These are phyloP conservation scores for Immersiporthe knoxdaviesiana DNA, from an alignment of 2,329 filamentous ascomycete species.

Conservation along the genomic window DNA sequence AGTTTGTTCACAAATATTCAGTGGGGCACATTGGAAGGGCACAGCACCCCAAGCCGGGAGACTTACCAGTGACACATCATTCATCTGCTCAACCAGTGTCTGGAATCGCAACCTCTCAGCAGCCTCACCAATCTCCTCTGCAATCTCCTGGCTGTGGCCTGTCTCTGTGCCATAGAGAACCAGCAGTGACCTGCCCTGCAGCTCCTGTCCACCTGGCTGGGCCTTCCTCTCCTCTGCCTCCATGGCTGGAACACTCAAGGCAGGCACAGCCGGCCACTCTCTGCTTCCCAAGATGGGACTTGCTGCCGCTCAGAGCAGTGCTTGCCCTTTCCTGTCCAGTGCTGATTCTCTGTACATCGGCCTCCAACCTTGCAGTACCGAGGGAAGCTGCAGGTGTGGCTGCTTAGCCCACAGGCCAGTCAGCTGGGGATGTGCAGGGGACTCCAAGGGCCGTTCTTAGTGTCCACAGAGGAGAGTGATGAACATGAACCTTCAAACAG, in stretches of 20 bases:
- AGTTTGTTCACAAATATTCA: conserved; percentile 28
- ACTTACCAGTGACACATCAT: conserved; percentile 75
- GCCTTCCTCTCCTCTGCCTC: conserved; percentile 20
- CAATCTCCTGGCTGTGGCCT: conserved; percentile 89
- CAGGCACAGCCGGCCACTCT: background rate
- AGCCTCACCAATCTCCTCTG: conserved; percentile 77
- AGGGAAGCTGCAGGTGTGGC: background rate
- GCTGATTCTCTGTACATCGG: background rate
- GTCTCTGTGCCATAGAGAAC: conserved; percentile 95
- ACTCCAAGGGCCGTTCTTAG: background rate
- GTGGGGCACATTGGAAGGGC: background rate
- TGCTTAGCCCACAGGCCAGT: background rate
- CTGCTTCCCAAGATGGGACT: background rate
- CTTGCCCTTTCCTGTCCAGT: background rate
- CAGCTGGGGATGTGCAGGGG: background rate
- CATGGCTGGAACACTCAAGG: background rate
- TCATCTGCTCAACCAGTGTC: conserved; percentile 75
- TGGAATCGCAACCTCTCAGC: conserved; percentile 79
- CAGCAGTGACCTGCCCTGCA: conserved; percentile 54
- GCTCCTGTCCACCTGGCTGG: conserved; percentile 19
- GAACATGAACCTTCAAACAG: background rate
- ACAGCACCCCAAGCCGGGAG: conserved; percentile 21
- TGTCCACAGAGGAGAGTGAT: too few relatives aligned
- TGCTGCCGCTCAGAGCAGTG: background rate
- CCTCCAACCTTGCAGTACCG: background rate